A percentile compares a stretch with the other conserved stretches of the same genome.
These are phyloP conservation scores for Fragilaria radians DNA, from an alignment of 108 stramenopile species.

Conservation along the genomic window DNA sequence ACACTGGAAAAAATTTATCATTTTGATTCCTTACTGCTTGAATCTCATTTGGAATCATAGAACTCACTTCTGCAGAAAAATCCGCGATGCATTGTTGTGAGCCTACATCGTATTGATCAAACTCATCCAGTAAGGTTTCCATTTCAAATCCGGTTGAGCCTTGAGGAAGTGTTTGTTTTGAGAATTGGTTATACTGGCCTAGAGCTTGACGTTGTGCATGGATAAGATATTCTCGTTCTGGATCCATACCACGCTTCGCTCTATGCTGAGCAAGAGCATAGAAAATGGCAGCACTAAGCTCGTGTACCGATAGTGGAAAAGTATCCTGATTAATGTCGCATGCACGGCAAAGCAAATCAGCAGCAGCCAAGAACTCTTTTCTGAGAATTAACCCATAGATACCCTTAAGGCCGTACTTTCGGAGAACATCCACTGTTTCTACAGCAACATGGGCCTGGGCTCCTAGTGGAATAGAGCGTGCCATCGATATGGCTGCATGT, in stretches of 20 bases:
- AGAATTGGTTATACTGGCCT: not conserved
- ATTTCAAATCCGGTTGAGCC: conserved; percentile 13
- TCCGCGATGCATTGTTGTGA: too few relatives aligned
- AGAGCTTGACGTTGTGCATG: conserved; percentile 35
- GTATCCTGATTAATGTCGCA: conserved; percentile 76
- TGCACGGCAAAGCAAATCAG: conserved; percentile 77
- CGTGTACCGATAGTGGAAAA: conserved; percentile 89
- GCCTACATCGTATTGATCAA: conserved; percentile 40
- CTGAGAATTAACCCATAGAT: conserved; percentile 86
- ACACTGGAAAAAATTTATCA: conserved; percentile 46
- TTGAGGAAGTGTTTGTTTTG: too few relatives aligned
- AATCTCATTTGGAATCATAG: conserved; percentile 17
- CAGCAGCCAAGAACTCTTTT: conserved; percentile 90
- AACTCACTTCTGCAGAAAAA: conserved; percentile 17
- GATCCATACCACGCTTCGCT: conserved; percentile 78
- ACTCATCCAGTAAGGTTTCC: conserved; percentile 31
- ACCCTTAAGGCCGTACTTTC: conserved; percentile 88
- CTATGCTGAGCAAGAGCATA: conserved; percentile 91
- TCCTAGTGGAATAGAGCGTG: conserved; percentile 74
- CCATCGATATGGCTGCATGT: conserved; percentile 59
- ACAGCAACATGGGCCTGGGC: conserved; percentile 84
- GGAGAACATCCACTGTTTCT: conserved; percentile 88
- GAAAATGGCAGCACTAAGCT: conserved; percentile 93
- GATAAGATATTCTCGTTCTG: conserved; percentile 78
- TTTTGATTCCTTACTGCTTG: conserved; percentile 1